Evolutionary conservation across 192 early-diverging fungal species (phyloP), one percentile per base, ranked within the genome.

Genomic region (Physocladia obscura): DNA sequence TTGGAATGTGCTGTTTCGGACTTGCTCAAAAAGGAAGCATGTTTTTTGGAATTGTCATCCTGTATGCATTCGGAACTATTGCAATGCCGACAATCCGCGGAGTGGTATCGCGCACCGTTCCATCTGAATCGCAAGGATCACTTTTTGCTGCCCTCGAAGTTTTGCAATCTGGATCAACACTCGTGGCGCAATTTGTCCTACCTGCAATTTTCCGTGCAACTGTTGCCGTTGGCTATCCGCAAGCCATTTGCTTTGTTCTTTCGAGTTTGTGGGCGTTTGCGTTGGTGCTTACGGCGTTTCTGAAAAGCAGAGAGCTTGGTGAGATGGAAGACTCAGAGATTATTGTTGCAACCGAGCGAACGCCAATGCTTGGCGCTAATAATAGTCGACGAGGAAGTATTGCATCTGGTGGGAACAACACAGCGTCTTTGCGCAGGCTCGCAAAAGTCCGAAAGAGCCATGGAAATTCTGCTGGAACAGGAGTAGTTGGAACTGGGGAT

Each of bases 21-120:
- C 36, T 80, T 1, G 67, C 74, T 2, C 26, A 47, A n/a, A n/a
- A 70, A 48, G 67, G 67, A 6, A 60, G 61, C 62, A 77, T 71
- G 73, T 57, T 80, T 24, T 80, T 70, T 36, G 59, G 35, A 15
- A 58, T 74, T n/a, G 29, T 34, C 15, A 4, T 11, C 17, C 13
- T 34, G 19, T 36, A 73, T 29, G 31, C 50, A n/a, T 72, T 57
- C 51, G 39, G 44, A 6, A 37, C 38, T 24, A 48, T 63, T 34
- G 76, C 78, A 6, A 57, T 63, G 21, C 81, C 81, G 19, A 76
- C 70, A 19, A 34, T 74, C 22, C 72, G 76, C 6, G 61, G 68
- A 22, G 39, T 82, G 11, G 69, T 80, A 6, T 79, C 77, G 19
- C 57, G 57, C 11, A 62, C 75, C 2, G 68, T 62, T 3, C 69